A percentile compares a stretch with the other conserved stretches of the same genome.
phyloP scores from a whole-genome alignment of 768 basidiomycete genomes.

The Heimioporus sp. region DNA sequence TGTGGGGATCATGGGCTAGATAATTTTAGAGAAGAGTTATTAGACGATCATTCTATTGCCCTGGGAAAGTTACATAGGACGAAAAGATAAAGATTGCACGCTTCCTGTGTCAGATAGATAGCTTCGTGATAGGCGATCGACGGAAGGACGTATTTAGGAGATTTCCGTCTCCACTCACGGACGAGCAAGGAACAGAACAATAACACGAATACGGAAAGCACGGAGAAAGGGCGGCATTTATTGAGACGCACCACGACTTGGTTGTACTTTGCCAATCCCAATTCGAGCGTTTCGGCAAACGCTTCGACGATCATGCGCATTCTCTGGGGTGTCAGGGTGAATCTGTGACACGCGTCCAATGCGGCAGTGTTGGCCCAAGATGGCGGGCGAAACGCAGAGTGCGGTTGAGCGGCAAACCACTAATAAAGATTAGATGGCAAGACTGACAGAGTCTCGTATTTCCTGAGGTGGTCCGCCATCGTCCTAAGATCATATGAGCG shows the following conservation, averaged over 20 bases:
- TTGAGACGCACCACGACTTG: constrained; percentile 81
- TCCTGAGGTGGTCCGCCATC: constrained; percentile 91
- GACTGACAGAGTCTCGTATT: constrained; percentile 83
- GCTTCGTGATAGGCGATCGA: background rate
- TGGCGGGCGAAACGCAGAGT: background rate
- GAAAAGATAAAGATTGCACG: background rate
- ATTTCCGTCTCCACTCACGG: constrained; percentile 2
- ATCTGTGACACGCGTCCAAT: constrained; percentile 41
- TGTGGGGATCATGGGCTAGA: constrained; percentile 93
- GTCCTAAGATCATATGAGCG: constrained; percentile 49
- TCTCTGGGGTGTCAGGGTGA: constrained; percentile 83
- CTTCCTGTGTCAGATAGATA: background rate
- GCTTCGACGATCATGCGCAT: constrained; percentile 98
- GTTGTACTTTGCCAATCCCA: constrained; percentile 75
- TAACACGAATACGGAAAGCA: constrained; percentile 3
- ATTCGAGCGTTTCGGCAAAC: constrained; percentile 88
- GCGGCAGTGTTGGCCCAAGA: background rate
- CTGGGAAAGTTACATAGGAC: background rate
- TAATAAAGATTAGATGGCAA: background rate
- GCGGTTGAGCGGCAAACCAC: constrained; percentile 1
- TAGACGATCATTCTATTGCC: constrained; percentile 5
- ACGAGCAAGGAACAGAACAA: constrained; percentile 1
- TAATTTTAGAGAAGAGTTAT: constrained; percentile 1
- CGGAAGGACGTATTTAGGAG: background rate
- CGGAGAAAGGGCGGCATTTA: background rate